Conservation (phyloP, 495 filamentous ascomycete genomes). For the Pseudevernia furfuracea region DNA sequence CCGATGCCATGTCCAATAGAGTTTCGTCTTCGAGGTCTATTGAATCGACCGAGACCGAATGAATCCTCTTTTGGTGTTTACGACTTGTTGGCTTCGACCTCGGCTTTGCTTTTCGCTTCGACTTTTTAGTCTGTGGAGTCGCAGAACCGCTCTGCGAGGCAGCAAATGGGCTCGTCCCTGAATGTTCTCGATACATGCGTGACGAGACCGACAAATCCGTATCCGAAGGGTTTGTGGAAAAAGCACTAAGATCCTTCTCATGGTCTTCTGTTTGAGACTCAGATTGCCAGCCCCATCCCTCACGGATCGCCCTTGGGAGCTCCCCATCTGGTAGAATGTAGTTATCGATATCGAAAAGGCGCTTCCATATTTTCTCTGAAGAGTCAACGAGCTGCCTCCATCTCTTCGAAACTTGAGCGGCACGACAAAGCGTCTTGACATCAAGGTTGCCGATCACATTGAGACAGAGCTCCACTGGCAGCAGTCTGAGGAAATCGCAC, state of each 20-base stretch:
- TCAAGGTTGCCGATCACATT: slow-evolving; percentile 85
- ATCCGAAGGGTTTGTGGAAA: slow-evolving; percentile 40
- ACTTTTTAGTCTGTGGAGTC: slow-evolving; percentile 35
- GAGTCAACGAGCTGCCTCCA: slow-evolving; percentile 87
- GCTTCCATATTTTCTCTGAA: slow-evolving; percentile 94
- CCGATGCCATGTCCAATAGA: slow-evolving; percentile 22
- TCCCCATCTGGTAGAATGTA: slow-evolving; percentile 74
- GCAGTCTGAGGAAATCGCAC: slow-evolving; percentile 77
- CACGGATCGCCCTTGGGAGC: slow-evolving; percentile 71
- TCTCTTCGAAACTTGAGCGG: slow-evolving; percentile 87
- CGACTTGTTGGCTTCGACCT: slow-evolving; percentile 26
- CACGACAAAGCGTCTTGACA: slow-evolving; percentile 77
- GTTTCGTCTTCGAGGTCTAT: slow-evolving; percentile 20
- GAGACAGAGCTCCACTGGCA: slow-evolving; percentile 80
- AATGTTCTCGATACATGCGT: background rate
- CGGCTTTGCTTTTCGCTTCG: slow-evolving; percentile 44
- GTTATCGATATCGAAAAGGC: slow-evolving; percentile 76
- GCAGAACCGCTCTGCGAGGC: slow-evolving; percentile 8
- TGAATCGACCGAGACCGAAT: slow-evolving; percentile 13
- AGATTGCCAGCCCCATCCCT: slow-evolving; percentile 99
- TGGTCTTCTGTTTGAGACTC: slow-evolving; percentile 64
- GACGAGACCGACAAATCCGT: slow-evolving; percentile 34
- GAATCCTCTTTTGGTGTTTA: slow-evolving; percentile 31
- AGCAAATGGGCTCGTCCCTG: slow-evolving; percentile 4
- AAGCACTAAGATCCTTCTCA: slow-evolving; percentile 67